Evolutionary conservation across 2,329 filamentous ascomycete genomes (phyloP), one percentile per base, ranked within the genome.

Genomic region (Bertia moriformis): DNA sequence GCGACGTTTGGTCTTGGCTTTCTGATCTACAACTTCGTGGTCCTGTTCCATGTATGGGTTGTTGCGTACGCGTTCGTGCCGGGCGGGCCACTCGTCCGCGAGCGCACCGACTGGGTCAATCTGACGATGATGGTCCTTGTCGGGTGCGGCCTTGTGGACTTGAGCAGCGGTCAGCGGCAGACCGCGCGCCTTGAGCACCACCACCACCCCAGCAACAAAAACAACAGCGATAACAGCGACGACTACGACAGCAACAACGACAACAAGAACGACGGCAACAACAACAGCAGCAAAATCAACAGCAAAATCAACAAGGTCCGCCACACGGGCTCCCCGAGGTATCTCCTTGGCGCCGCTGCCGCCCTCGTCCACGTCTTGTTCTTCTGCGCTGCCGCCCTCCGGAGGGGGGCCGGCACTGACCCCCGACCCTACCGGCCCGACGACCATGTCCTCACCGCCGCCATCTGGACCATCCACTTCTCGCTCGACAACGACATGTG

Each of bases 401-500:
- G 91, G 44, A 95, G 96, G 66, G 91, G 91, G 0, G 79, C 79
- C 2, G 89, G 95, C 55, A n/a, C n/a, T n/a, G 78, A 96, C 61
- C 93, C 95, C 63, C 76, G 74, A 41, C 84, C 91, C 0, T 88
- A 96, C 58, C 89, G 96, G 55, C 72, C 75, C 27, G 77, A 94
- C 39, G 82, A 88, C 45, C 91, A 89, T 48, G 64, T 93, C 40
- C 71, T 95, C 42, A 96, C 91, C 0, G 86, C 88, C 1, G 91
- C 91, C 48, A 96, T 98, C 56, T 98, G 91, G 91, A 98, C 91
- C 0, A 88, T 96, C 41, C 91, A 98, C 62, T 98, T 98, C 58
- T 89, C 84, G 13, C 75, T 98, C 15, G 91, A 98, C 62, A 96
- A 98, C 50, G 83, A 95, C 57, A 95, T 96, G 88, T 96, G 87